Base-by-base conservation (phyloP, 2,329 filamentous ascomycete species). In the Parastagonospora nodorum region DNA sequence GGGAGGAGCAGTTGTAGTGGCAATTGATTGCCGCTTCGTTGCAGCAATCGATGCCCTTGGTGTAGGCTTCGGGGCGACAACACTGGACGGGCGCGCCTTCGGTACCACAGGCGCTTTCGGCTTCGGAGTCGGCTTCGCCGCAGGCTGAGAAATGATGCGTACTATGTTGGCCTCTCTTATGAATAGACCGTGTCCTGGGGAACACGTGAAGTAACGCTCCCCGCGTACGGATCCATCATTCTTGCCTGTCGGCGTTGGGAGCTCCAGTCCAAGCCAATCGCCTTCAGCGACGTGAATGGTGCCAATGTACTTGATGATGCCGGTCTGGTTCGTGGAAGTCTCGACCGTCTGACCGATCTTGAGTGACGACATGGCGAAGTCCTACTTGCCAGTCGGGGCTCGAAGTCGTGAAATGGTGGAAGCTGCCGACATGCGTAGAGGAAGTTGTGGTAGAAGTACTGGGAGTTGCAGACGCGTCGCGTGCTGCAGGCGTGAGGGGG, bases 171-270 rank as follows among this genome's bases (percentile, higher is more conserved):
- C 77, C 28, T 90, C 87, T 56, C 90, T 84, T 48, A 97, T 84
- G 67, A 99, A 97, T 85, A 99, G 94, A 80, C 90, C 84, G 83
- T 87, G 74, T 70, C 82, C 75, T 38, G 78, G 75, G 42, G 80
- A 72, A 62, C 93, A 97, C 42, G 92, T 85, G 64, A 97, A 97
- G 72, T 97, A 97, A 15, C 90, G 82, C 69, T 90, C 84, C 55
- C 91, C 92, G 73, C 93, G 85, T 40, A 97, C 90, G 48, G 89
- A 88, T 58, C 93, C 93, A 80, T 97, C 91, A 66, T 97, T 97
- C 79, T 97, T 97, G 29, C 94, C 93, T 15, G 83, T 84, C 45
- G 87, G 80, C 40, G 90, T 88, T 45, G 91, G 86, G 49, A 97
- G 84, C 78, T 96, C 92, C 52, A 97, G 84, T 58, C 93, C 93